These are phyloP conservation scores for Guadua angustifolia DNA, from an alignment of 176 grass and related monocot genomes.

Conservation along the genomic window DNA sequence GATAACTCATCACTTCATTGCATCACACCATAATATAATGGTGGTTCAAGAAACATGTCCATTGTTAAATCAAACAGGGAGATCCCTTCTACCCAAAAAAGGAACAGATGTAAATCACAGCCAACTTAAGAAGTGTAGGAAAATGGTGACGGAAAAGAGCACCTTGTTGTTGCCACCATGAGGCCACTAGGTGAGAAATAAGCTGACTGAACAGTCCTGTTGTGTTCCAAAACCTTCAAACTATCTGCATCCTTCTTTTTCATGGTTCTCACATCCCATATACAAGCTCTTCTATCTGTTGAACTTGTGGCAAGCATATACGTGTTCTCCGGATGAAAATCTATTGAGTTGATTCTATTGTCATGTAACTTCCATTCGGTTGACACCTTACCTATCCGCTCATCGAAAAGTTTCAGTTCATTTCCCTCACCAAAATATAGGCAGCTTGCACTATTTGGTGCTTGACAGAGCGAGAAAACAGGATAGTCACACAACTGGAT, in stretches of 20 bases:
- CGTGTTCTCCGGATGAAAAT: constrained; percentile 67
- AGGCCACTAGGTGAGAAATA: constrained; percentile 85
- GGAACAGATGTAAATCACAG: neutral
- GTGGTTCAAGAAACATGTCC: constrained; percentile 19
- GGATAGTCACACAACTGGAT: constrained; percentile 56
- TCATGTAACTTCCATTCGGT: constrained; percentile 62
- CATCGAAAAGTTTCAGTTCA: constrained; percentile 70
- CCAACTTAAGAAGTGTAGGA: neutral
- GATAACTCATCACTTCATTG: neutral
- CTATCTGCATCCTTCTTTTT: constrained; percentile 50
- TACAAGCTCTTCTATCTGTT: constrained; percentile 56
- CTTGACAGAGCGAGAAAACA: constrained; percentile 66
- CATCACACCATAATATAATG: neutral
- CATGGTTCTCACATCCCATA: constrained; percentile 79
- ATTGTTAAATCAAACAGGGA: constrained; percentile 26
- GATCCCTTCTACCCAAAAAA: constrained; percentile 17
- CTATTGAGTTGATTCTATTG: constrained; percentile 66
- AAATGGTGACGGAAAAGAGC: constrained; percentile 11
- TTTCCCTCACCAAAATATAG: constrained; percentile 63
- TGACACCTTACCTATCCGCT: constrained; percentile 58
- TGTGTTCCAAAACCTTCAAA: constrained; percentile 56
- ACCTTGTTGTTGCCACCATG: constrained; percentile 84
- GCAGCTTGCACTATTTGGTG: constrained; percentile 48
- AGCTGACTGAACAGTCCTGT: constrained; percentile 67
- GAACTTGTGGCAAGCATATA: constrained; percentile 80